These are phyloP conservation scores for Fusarium sp. DNA, from an alignment of 2,329 filamentous ascomycete species.

Conservation along the genomic window DNA sequence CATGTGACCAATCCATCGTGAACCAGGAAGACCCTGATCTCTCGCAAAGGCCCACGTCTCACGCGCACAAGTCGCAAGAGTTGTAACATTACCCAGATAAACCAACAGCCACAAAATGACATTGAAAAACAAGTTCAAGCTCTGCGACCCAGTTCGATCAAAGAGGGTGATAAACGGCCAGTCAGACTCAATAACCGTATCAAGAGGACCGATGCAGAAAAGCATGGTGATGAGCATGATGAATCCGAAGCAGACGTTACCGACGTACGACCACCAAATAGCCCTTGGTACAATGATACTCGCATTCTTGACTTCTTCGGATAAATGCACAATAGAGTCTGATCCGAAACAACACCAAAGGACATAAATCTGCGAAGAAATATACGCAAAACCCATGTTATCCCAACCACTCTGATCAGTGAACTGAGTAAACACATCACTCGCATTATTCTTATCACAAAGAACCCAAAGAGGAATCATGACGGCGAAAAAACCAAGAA, in stretches of 20 bases:
- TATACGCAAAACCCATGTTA: slow-evolving; percentile 31
- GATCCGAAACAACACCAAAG: slow-evolving; percentile 32
- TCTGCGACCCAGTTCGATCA: slow-evolving; percentile 17
- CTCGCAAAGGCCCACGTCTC: slow-evolving; percentile 26
- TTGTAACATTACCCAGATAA: slow-evolving; percentile 24
- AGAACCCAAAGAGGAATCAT: slow-evolving; percentile 33
- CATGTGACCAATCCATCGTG: slow-evolving; percentile 28
- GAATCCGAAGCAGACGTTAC: slow-evolving; percentile 23
- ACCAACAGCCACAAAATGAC: slow-evolving; percentile 27
- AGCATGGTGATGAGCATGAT: slow-evolving; percentile 34
- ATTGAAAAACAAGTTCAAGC: slow-evolving; percentile 23
- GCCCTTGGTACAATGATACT: slow-evolving; percentile 10
- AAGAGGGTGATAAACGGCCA: slow-evolving; percentile 26
- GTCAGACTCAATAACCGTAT: slow-evolving; percentile 9
- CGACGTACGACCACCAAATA: slow-evolving; percentile 27
- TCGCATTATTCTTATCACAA: slow-evolving; percentile 18
- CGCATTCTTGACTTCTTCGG: slow-evolving; percentile 25
- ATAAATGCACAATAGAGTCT: slow-evolving; percentile 26
- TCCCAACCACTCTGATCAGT: slow-evolving; percentile 30
- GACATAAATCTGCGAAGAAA: slow-evolving; percentile 26
- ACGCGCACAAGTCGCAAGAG: slow-evolving; percentile 27
- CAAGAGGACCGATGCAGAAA: slow-evolving; percentile 28
- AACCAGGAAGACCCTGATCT: slow-evolving; percentile 26
- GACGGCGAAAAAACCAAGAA: slow-evolving; percentile 17
- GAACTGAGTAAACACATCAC: slow-evolving; percentile 25